Evolutionary conservation across 805 yeast species (phyloP), one percentile per base, ranked within the genome.

Genomic region (Nakazawaea ernobii): DNA sequence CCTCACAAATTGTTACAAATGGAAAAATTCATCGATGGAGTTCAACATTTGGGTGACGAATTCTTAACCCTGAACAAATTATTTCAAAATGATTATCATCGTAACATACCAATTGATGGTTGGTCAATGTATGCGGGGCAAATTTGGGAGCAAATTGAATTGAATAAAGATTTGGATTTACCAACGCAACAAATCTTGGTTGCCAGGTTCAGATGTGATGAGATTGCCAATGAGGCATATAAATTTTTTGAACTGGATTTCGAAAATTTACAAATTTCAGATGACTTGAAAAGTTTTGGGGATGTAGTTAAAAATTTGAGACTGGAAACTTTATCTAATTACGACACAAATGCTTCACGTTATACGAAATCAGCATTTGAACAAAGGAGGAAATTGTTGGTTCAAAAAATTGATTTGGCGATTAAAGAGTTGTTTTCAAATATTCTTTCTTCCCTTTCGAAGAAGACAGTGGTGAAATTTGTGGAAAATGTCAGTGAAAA

Each of bases 161-260:
- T 76, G 52, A 94, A 94, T 67, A 91, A 89, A 65, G 99, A 94
- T 62, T 76, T 94, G 53, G 99, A 94, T 66, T 73, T 94, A 54
- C 99, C 99, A 27, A 91, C 98, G 1, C 99, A 94, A 61, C 99
- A 94, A 63, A 86, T 88, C 30, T 71, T 94, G 50, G 98, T 94
- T 24, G 96, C 99, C 7, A 79, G 94, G 57, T 92, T 89, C 67
- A 82, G 96, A 59, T 92, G 98, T 63, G 96, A 90, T 59, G 98
- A 94, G 64, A 86, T 94, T 42, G 75, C 84, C 20, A 67, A 71
- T 38, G 73, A 71, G 42, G 73, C 81, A 3, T 77, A 73, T 57
- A 67, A 69, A 14, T 63, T 65, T 14, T 79, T 79, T 55, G 67
- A 67, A 30, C 50, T 51, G 0, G 63, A 62, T 7, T 71, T 74